Evolutionary conservation across 768 basidiomycete genomes (phyloP), one percentile per base, ranked within the genome.

Genomic region (Auricularia auricula-judae): DNA sequence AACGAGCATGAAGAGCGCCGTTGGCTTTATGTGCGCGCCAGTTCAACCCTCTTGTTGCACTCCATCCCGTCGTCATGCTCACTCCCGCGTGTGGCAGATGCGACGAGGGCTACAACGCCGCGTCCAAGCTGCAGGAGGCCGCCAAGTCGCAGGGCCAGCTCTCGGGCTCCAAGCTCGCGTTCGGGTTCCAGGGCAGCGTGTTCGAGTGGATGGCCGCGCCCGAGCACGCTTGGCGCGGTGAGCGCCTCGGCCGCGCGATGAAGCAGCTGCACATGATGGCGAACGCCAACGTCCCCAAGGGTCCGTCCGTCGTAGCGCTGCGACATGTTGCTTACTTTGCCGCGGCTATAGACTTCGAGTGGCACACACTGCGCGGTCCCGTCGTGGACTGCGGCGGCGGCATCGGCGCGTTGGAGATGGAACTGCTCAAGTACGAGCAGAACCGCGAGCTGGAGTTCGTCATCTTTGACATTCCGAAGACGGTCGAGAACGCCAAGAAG

Each of bases 381-480:
- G 29, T 29, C 29, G 29, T 29, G 29, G 29, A 29, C 29, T 29
- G 29, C 29, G 29, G 29, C 29, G 29, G 29, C 29, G 29, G 29
- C 29, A 29, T 29, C 29, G 29, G 29, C 29, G 29, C 29, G 35
- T 61, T 74, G 8, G 72, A 74, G 64, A 64, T 71, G 63, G 68
- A 66, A 10, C 64, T 74, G 14, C 33, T 70, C 43, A 64, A 66
- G 43, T 29, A 29, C 29, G 29, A 33, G 66, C 54, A 65, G 34
- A 71, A 72, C 44, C 39, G 54, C 18, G 42, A 58, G 44, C 67
- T 71, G 39, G 51, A 65, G 33, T 74, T 72, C 61, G 67, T 59
- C 35, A 69, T 74, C 29, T 71, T 74, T 63, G 73, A 74, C 61
- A 68, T 73, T 35, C 66, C 67, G 21, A 63, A 68, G 18, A 74